Base-by-base conservation (phyloP, 2,329 filamentous ascomycete species). In the Ramularia endophylla region DNA sequence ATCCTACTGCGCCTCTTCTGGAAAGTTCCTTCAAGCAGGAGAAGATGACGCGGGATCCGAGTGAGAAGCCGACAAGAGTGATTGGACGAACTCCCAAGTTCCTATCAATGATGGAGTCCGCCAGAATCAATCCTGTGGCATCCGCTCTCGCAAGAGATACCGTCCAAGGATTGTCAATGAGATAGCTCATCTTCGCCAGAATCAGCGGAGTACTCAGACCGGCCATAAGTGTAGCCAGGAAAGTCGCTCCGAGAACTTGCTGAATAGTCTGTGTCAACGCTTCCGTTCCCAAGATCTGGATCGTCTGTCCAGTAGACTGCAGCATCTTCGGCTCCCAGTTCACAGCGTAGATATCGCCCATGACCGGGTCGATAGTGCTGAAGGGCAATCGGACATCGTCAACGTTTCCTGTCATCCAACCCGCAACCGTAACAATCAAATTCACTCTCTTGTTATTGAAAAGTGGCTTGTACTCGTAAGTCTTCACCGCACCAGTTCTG, bases 391-490 rank as follows among this genome's bases (percentile, higher is more conserved):
- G 85, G 36, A 98, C 89, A 63, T 98, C 92, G 66, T 98, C 92
- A 39, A 94, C 82, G 60, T 94, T 97, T 57, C 94, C 92, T 29
- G 87, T 95, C 85, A 98, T 94, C 92, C 92, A 98, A 3, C 92
- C 92, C 0, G 90, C 88, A 20, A 98, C 80, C 0, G 92, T 97
- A 28, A 98, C 81, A 50, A 98, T 92, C 20, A 98, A 75, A 56
- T 98, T 97, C 28, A 95, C 86, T 43, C 89, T 77, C 67, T 98
- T 98, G 66, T 97, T 97, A 69, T 98, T 98, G 70, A 97, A 89
- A 33, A 98, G 70, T 5, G 92, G 92, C 32, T 90, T 80, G 62
- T 97, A 98, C 65, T 98, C 92, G 59, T 97, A 98, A 0, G 92
- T 98, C 65, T 83, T 88, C 43, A 98, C 94, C 1, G 89, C 82